phyloP scores from a whole-genome alignment of 2,329 filamentous ascomycete species.

The Cercospora beticola region DNA sequence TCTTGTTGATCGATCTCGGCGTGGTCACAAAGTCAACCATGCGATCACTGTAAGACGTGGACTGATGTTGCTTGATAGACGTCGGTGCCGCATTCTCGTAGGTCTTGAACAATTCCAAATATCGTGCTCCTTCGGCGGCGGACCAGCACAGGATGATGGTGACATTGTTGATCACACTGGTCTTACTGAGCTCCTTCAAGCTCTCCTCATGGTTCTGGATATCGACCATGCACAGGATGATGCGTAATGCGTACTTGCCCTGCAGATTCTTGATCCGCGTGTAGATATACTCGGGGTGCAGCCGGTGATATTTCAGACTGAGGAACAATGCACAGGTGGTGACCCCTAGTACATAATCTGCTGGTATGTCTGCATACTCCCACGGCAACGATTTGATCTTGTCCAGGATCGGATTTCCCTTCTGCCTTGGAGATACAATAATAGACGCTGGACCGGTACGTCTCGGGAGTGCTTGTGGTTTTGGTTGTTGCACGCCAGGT shows the following conservation, averaged over 20 bases:
- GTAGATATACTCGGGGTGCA: constrained; percentile 98
- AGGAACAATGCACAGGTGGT: constrained; percentile 92
- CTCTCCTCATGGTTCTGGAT: constrained; percentile 91
- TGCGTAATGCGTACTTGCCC: constrained; percentile 80
- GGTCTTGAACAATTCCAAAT: constrained; percentile 91
- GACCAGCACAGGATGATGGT: constrained; percentile 94
- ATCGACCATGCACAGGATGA: constrained; percentile 89
- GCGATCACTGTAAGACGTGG: constrained; percentile 78
- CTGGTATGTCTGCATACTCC: constrained; percentile 97
- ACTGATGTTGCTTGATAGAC: constrained; percentile 82
- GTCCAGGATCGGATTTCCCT: constrained; percentile 89
- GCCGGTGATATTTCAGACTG: constrained; percentile 92
- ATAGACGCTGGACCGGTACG: constrained; percentile 71
- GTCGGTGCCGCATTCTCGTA: constrained; percentile 83
- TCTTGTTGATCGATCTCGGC: constrained; percentile 87
- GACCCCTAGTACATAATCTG: constrained; percentile 83
- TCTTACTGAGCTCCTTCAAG: constrained; percentile 87
- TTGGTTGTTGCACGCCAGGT: constrained; percentile 62
- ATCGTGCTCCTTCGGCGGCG: constrained; percentile 86
- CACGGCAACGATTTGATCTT: constrained; percentile 79
- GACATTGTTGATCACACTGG: constrained; percentile 85
- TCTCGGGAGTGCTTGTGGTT: constrained; percentile 76
- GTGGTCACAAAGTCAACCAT: constrained; percentile 91
- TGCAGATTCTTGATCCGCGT: constrained; percentile 81
- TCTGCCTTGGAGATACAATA: constrained; percentile 86